Evolutionary conservation across 2,329 filamentous ascomycete genomes (phyloP).

Genomic region (Fusarium compactum): DNA sequence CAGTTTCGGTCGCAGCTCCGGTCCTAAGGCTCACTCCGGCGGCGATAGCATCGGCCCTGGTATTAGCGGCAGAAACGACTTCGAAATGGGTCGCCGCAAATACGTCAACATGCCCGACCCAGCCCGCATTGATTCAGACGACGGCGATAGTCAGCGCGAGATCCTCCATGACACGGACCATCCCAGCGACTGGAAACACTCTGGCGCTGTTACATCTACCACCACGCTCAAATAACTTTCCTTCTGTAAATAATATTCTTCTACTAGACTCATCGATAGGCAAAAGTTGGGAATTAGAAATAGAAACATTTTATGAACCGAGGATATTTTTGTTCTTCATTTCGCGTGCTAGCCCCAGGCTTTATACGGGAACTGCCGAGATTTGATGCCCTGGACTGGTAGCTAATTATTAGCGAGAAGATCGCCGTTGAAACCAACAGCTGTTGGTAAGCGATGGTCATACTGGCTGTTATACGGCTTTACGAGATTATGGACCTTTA

Average conservation of each 20-base stretch:
- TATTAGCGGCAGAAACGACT: neutral
- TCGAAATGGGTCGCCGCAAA: constrained; percentile 1
- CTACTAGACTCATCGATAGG: neutral
- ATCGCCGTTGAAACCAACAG: neutral
- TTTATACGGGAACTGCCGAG: neutral
- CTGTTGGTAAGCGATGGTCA: neutral
- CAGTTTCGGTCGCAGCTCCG: constrained; percentile 1
- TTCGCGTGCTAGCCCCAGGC: neutral
- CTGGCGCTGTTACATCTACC: neutral
- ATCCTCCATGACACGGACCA: neutral
- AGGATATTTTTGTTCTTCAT: neutral
- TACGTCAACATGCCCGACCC: constrained; percentile 9
- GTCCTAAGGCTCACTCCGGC: neutral
- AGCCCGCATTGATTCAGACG: neutral
- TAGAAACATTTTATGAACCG: neutral
- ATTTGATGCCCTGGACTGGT: neutral
- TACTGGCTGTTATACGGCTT: neutral
- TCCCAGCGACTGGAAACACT: neutral
- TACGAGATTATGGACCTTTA: neutral
- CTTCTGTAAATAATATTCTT: neutral
- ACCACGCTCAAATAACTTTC: neutral
- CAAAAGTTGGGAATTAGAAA: neutral
- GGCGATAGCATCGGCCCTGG: neutral
- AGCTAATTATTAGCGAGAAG: neutral
- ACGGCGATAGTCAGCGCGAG: constrained; percentile 5